These are phyloP conservation scores for Yarrowia keelungensis DNA, from an alignment of 805 yeast species.

Conservation along the genomic window DNA sequence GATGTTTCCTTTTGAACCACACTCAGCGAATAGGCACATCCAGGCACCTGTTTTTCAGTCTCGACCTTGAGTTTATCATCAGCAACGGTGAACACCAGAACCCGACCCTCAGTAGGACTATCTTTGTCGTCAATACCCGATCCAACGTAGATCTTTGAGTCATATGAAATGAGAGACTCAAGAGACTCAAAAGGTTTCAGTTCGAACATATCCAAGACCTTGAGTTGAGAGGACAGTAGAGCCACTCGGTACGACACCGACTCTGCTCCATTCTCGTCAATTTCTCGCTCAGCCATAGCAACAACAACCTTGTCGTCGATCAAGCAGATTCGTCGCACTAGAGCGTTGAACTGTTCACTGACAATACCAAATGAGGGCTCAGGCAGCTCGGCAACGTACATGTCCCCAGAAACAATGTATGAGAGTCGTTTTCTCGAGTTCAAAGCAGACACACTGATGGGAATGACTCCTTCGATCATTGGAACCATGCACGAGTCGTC, in stretches of 20 bases:
- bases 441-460: slow-evolving; percentile 19
- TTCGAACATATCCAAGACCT: slow-evolving; percentile 24
- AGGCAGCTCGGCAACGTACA: slow-evolving; percentile 21
- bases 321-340: slow-evolving; percentile 17
- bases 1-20: slow-evolving; percentile 3
- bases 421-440: not conserved
- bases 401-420: slow-evolving; percentile 10
- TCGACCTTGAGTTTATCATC: slow-evolving; percentile 9
- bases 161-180: slow-evolving; percentile 5
- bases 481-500: slow-evolving; percentile 17
- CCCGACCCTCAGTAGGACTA: slow-evolving; percentile 20
- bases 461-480: slow-evolving; percentile 18
- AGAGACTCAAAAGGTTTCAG: slow-evolving; percentile 20
- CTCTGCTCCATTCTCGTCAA: slow-evolving; percentile 20
- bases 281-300: slow-evolving; percentile 23
- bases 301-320: slow-evolving; percentile 14
- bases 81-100: not conserved
- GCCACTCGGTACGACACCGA: slow-evolving; percentile 9
- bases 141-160: slow-evolving; percentile 13
- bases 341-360: slow-evolving; percentile 34
- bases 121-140: slow-evolving; percentile 28
- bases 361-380: not conserved
- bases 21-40: slow-evolving; percentile 34
- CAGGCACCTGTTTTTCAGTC: slow-evolving; percentile 3
- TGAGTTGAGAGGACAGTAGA: slow-evolving; percentile 8